Evolutionary conservation across 179 eudicot genomes (phyloP).

Genomic region (Beta corolliflora): DNA sequence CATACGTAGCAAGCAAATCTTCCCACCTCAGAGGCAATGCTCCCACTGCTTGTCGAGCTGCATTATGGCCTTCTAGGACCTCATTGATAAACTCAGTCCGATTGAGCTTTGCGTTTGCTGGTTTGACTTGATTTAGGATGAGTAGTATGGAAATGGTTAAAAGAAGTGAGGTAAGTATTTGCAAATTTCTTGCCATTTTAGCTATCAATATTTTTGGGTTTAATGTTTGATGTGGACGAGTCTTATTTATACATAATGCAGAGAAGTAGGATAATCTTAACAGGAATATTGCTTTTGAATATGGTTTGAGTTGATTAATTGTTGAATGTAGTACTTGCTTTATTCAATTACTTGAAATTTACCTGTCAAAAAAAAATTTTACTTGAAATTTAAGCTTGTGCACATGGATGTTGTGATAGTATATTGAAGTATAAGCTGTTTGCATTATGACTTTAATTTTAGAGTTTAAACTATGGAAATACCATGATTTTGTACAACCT

Average conservation of each 20-base stretch:
- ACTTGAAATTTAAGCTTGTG: neutral
- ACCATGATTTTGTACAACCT: neutral
- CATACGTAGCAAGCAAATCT: slow-evolving; percentile 29
- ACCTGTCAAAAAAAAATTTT: no score
- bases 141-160: slow-evolving; percentile 13
- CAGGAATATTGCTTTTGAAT: neutral
- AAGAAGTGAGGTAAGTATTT: neutral
- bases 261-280: neutral
- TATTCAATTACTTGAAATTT: neutral
- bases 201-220: neutral
- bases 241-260: slow-evolving; percentile 11
- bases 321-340: neutral
- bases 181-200: slow-evolving; percentile 17
- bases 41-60: slow-evolving; percentile 33
- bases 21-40: slow-evolving; percentile 29
- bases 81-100: slow-evolving; percentile 27
- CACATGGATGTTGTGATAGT: slow-evolving; percentile 9
- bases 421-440: slow-evolving; percentile 6
- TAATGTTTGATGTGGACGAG: neutral
- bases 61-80: slow-evolving; percentile 32
- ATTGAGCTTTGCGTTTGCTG: slow-evolving; percentile 21
- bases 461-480: slow-evolving; percentile 1
- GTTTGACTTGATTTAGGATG: slow-evolving; percentile 21
- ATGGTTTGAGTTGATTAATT: neutral
- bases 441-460: neutral